Conservation (phyloP, 257 asterid species). For the Gentiana straminea region DNA sequence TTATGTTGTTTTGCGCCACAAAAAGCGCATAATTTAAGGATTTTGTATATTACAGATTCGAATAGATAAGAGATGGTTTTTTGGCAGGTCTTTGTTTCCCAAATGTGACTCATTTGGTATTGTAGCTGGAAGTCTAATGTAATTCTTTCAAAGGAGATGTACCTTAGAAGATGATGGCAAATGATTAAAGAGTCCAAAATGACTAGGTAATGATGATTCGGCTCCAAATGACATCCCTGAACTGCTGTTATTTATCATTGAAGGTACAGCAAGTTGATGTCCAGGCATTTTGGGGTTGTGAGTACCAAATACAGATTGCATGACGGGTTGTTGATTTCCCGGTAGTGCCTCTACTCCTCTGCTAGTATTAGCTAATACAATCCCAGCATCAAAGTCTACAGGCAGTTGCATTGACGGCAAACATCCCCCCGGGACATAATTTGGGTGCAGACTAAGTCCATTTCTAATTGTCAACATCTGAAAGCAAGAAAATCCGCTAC, state of each 20-base stretch:
- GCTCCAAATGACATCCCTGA: slow-evolving; percentile 31
- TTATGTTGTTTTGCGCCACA: no score
- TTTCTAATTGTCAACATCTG: slow-evolving; percentile 94
- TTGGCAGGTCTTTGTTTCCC: no score
- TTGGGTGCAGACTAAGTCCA: slow-evolving; percentile 66
- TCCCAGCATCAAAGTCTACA: slow-evolving; percentile 44
- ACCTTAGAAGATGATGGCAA: slow-evolving; percentile 61
- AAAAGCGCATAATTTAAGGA: no score
- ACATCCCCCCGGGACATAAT: slow-evolving; percentile 47
- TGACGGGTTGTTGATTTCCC: slow-evolving; percentile 29
- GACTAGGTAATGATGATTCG: slow-evolving; percentile 40
- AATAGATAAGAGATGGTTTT: no score
- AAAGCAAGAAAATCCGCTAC: slow-evolving; percentile 7
- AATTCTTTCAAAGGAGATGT: background rate
- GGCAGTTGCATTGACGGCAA: slow-evolving; percentile 45
- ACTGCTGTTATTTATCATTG: slow-evolving; percentile 15
- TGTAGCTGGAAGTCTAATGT: no score
- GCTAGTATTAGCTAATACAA: slow-evolving; percentile 27
- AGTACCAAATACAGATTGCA: slow-evolving; percentile 34
- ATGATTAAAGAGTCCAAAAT: slow-evolving; percentile 51
- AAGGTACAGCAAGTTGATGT: slow-evolving; percentile 31
- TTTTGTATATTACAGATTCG: no score
- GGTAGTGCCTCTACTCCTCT: slow-evolving; percentile 34
- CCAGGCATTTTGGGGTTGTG: slow-evolving; percentile 27
- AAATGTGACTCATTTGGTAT: no score